These are phyloP conservation scores for Pseudocercospora macadamiae DNA, from an alignment of 2,329 filamentous ascomycete genomes.

Conservation along the genomic window DNA sequence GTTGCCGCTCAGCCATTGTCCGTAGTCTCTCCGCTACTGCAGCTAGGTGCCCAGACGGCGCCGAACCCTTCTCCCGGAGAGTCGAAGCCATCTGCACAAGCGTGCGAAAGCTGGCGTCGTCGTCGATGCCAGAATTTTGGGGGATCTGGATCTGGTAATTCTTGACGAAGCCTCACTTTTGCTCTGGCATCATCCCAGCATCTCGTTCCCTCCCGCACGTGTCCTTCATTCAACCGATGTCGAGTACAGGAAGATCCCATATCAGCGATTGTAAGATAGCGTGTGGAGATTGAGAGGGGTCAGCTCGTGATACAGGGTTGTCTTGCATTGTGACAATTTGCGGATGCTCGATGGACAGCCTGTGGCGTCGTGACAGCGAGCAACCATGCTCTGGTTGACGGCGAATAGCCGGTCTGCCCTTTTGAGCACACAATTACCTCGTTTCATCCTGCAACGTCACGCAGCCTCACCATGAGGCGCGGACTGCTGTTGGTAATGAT, in stretches of 20 bases:
- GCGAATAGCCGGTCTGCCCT: not conserved
- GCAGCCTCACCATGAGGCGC: constrained; percentile 1
- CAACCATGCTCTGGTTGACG: constrained; percentile 8
- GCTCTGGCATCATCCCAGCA: constrained; percentile 1
- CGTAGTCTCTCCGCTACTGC: not conserved
- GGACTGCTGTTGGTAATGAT: not conserved
- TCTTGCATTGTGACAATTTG: constrained; percentile 5
- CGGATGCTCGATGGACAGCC: not conserved
- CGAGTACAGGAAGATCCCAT: not conserved
- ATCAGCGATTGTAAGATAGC: constrained; percentile 2
- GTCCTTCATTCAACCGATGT: not conserved
- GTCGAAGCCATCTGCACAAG: not conserved
- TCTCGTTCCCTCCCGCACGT: not conserved
- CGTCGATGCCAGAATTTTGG: not conserved
- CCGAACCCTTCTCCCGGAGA: constrained; percentile 5
- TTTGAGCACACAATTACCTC: not conserved
- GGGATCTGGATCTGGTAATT: not conserved
- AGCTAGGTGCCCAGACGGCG: constrained; percentile 4
- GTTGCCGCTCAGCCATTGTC: constrained; percentile 2
- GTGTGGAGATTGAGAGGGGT: constrained; percentile 9
- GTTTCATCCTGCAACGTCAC: constrained; percentile 4
- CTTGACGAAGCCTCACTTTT: not conserved
- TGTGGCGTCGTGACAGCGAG: constrained; percentile 15
- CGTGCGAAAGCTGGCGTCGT: not conserved
- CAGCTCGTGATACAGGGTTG: not conserved